A percentile compares a stretch with the other conserved stretches of the same genome.
These are phyloP conservation scores for Fragilaria radians DNA, from an alignment of 108 stramenopile genomes.

Conservation along the genomic window DNA sequence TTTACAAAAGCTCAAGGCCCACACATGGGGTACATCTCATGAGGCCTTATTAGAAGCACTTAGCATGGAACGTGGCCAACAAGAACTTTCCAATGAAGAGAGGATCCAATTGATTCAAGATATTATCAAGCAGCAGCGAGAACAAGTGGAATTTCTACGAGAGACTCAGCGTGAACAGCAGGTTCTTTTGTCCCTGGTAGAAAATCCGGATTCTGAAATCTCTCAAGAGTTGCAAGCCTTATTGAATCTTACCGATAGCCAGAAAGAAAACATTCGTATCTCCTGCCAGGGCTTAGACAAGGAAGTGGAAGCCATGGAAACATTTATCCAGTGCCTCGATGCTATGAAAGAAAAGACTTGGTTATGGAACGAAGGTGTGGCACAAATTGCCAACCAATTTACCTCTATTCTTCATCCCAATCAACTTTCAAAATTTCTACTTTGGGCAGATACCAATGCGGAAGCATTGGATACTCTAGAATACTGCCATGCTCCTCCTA, in stretches of 20 bases:
- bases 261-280: slow-evolving; percentile 35
- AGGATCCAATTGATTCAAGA: slow-evolving; percentile 55
- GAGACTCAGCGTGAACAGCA: slow-evolving; percentile 71
- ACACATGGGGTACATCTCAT: slow-evolving; percentile 67
- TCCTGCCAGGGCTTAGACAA: slow-evolving; percentile 35
- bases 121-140: slow-evolving; percentile 70
- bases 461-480: slow-evolving; percentile 82
- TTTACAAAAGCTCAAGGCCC: slow-evolving; percentile 57
- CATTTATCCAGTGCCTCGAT: slow-evolving; percentile 47
- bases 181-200: slow-evolving; percentile 24
- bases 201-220: slow-evolving; percentile 44
- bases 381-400: slow-evolving; percentile 61
- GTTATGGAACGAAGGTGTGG: slow-evolving; percentile 75
- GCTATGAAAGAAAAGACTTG: slow-evolving; percentile 66
- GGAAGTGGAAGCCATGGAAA: slow-evolving; percentile 63
- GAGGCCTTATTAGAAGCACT: slow-evolving; percentile 72
- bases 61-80: slow-evolving; percentile 85
- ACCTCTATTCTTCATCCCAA: slow-evolving; percentile 75
- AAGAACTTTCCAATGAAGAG: slow-evolving; percentile 49
- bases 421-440: slow-evolving; percentile 77
- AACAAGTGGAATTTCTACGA: slow-evolving; percentile 57
- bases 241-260: slow-evolving; percentile 50
- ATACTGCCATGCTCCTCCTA: slow-evolving; percentile 49
- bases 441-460: slow-evolving; percentile 83
- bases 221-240: slow-evolving; percentile 47